Evolutionary conservation across 208 protist genomes (phyloP), one percentile per base, ranked within the genome.

Genomic region (Leishmania tropica): DNA sequence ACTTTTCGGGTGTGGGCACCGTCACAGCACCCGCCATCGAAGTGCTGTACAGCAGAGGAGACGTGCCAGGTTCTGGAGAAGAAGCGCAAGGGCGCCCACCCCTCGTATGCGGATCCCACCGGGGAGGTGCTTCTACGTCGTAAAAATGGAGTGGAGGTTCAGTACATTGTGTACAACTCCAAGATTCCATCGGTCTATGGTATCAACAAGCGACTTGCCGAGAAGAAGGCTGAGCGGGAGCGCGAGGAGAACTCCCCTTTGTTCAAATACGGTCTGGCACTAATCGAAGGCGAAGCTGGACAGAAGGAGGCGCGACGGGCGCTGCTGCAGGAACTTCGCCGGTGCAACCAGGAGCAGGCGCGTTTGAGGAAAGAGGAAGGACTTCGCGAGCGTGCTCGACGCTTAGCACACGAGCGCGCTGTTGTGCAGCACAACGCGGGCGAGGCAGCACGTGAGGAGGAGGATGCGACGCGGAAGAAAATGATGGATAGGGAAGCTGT

Each of bases 111-210:
- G 15, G 92, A 94, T 68, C 90, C 89, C 6, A 84, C 87, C 4
- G 88, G 88, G 3, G 90, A 96, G 45, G 90, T 96, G 53, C 47
- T 96, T 31, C 65, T 85, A 11, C 83, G 81, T 40, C 77, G 67
- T 8, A 86, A 88, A n/a, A 70, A 88, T 75, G 78, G 83, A 3
- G 77, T 78, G 17, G 74, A 88, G 70, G 87, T 88, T 37, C 86
- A 94, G 81, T 94, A 90, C 56, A 76, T 90, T n/a, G 87, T 94
- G n/a, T 95, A 92, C 83, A 90, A 94, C 75, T 78, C 91, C 67
- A 92, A 86, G 62, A 73, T 92, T 31, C 90, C 91, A 11, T 95
- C 88, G 5, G 89, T 94, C 78, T 78, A 88, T 54, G 93, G 87
- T 19, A 77, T 90, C n/a, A 94, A 96, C 84, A 85, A 87, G 81